phyloP scores from a whole-genome alignment of 768 basidiomycete species.

The Naematelia encephala region DNA sequence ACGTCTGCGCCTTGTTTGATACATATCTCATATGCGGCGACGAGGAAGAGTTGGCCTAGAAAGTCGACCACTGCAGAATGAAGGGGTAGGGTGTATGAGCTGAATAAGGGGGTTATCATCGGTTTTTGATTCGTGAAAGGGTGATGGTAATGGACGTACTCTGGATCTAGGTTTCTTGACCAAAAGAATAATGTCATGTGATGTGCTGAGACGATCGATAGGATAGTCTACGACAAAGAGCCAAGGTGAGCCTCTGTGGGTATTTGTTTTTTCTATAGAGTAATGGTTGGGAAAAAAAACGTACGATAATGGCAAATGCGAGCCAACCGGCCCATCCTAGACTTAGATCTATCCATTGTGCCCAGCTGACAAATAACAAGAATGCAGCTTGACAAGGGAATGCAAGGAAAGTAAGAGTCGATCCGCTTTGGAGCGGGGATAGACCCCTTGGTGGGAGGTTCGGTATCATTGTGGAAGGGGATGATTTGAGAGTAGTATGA shows the following conservation, averaged over 20 bases:
- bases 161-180: conserved; percentile 74
- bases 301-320: conserved; percentile 73
- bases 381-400: conserved; percentile 78
- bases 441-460: conserved; percentile 15
- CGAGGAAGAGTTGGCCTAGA: conserved; percentile 74
- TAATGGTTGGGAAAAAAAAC: conserved; percentile 45
- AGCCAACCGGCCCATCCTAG: conserved; percentile 64
- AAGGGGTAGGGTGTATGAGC: conserved; percentile 84
- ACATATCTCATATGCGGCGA: conserved; percentile 52
- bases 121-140: not conserved
- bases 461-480: conserved; percentile 6
- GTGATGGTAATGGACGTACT: conserved; percentile 51
- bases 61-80: conserved; percentile 87
- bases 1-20: conserved; percentile 34
- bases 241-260: too few species aligned
- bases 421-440: conserved; percentile 51
- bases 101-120: conserved; percentile 8
- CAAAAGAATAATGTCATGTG: conserved; percentile 72
- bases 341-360: conserved; percentile 77
- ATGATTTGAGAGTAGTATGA: conserved; percentile 54
- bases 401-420: conserved; percentile 68
- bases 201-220: conserved; percentile 68
- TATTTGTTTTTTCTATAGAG: not conserved
- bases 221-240: conserved; percentile 58
- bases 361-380: conserved; percentile 60